A percentile compares a stretch with the other conserved stretches of the same genome.
Conservation (phyloP, 176 grass and related monocot genomes). For the Echinochloa phyllopogon region DNA sequence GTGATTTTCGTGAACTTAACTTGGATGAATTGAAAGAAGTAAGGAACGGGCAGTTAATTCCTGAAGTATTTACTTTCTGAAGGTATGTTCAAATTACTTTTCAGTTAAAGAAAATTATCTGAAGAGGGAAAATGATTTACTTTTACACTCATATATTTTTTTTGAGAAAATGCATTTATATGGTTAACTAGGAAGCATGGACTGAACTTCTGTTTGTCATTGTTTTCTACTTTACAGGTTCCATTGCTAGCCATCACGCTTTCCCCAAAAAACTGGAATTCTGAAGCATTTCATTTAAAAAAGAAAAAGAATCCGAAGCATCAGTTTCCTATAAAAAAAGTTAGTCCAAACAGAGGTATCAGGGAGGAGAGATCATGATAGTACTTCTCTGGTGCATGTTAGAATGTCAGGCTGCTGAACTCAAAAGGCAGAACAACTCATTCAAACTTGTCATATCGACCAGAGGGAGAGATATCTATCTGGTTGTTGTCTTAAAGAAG, state of each 20-base stretch:
- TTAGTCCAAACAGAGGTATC: not conserved
- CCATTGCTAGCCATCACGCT: not conserved
- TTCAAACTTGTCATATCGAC: not conserved
- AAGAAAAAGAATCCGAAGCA: not conserved
- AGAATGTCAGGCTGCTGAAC: not conserved
- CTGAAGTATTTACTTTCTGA: conserved; percentile 29
- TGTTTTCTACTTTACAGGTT: not conserved
- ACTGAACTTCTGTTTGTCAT: not conserved
- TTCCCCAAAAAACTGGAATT: not conserved
- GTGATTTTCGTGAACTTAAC: conserved; percentile 6
- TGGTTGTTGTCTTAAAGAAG: no score
- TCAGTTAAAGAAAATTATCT: not conserved
- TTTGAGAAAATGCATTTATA: not conserved
- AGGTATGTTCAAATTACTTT: conserved; percentile 4
- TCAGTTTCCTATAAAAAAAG: not conserved
- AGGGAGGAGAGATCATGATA: not conserved
- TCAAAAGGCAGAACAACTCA: not conserved
- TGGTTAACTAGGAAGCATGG: not conserved
- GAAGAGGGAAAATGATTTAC: not conserved
- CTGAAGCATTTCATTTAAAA: not conserved
- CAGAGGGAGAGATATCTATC: no score
- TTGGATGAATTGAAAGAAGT: not conserved
- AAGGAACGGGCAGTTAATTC: conserved; percentile 23
- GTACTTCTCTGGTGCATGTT: not conserved
- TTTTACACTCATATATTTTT: not conserved